phyloP scores from a whole-genome alignment of 225 moss, liverwort and hornwort species.

The Asterella californica region DNA sequence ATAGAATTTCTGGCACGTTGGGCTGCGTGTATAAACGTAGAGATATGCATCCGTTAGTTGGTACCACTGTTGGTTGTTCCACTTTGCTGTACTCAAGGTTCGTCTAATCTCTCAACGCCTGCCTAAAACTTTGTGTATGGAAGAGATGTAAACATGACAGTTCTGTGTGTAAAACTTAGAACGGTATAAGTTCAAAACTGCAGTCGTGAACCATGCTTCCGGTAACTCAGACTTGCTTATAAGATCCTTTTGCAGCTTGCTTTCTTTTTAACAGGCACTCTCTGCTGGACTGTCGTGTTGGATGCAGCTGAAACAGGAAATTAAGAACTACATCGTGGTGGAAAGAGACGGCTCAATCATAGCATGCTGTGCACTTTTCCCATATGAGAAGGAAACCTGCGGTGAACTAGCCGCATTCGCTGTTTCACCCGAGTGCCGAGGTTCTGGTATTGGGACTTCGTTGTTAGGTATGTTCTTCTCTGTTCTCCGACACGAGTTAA shows the following conservation, averaged over 20 bases:
- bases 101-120: too few relatives aligned
- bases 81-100: too few relatives aligned
- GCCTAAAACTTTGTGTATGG: too few relatives aligned
- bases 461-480: constrained; percentile 57
- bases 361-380: constrained; percentile 80
- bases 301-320: constrained; percentile 61
- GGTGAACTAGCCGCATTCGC: constrained; percentile 96
- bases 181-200: too few relatives aligned
- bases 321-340: constrained; percentile 70
- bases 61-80: too few relatives aligned
- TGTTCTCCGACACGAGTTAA: neutral
- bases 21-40: neutral
- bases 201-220: too few relatives aligned
- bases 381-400: constrained; percentile 53
- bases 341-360: constrained; percentile 90
- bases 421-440: constrained; percentile 90
- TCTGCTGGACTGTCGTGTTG: neutral
- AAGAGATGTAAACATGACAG: too few relatives aligned
- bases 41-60: neutral
- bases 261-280: neutral
- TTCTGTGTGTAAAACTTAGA: too few relatives aligned
- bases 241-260: neutral
- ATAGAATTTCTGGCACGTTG: too few relatives aligned
- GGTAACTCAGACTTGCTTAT: too few relatives aligned
- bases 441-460: constrained; percentile 78